Conservation (phyloP, 1,284 basidiomycete species). For the Porogramme epimiltina region DNA sequence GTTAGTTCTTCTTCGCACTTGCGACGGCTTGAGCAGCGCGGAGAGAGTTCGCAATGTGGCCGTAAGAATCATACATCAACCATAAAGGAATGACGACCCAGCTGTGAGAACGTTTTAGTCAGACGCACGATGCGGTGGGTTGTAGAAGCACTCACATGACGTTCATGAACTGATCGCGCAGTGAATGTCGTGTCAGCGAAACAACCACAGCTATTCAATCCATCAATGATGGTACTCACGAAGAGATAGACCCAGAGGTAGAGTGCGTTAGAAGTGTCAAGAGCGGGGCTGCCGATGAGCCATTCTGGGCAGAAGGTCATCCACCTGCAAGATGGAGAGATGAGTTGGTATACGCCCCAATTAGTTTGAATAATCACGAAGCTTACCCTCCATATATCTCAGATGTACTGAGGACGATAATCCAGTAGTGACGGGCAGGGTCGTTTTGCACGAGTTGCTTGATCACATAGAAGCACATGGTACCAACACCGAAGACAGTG, state of each 20-base stretch:
- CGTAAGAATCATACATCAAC: constrained; percentile 78
- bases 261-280: constrained; percentile 67
- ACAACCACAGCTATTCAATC: neutral
- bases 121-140: neutral
- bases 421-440: constrained; percentile 77
- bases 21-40: constrained; percentile 42
- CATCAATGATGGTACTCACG: constrained; percentile 29
- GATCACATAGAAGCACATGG: constrained; percentile 70
- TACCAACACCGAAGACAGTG: constrained; percentile 78
- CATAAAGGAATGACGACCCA: constrained; percentile 78
- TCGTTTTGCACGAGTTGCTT: constrained; percentile 64
- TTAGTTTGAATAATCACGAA: neutral
- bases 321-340: constrained; percentile 51
- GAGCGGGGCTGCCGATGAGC: constrained; percentile 72
- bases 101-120: constrained; percentile 37
- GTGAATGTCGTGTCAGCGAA: neutral
- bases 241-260: constrained; percentile 50
- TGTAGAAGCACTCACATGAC: constrained; percentile 60
- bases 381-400: constrained; percentile 77
- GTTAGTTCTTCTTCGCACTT: constrained; percentile 42
- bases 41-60: constrained; percentile 61
- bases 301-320: constrained; percentile 88
- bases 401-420: constrained; percentile 72
- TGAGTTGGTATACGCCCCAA: neutral
- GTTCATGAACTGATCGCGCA: constrained; percentile 68